Evolutionary conservation across 73 alveolate species (phyloP), one percentile per base, ranked within the genome.

Genomic region (Tetrahymena elliotti): DNA sequence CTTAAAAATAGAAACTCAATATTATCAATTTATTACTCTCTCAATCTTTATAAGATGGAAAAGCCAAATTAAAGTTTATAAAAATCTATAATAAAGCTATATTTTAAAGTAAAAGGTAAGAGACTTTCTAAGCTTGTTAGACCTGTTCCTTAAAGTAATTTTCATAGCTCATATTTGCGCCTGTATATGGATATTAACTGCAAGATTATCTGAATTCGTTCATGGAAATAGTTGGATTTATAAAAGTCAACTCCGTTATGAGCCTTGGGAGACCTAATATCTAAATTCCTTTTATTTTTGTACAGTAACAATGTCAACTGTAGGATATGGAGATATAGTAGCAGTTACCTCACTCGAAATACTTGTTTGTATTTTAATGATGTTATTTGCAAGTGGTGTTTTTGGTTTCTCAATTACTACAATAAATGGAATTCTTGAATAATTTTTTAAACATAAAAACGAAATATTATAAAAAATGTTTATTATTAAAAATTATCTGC

Each of bases 401-500:
- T 94, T 94, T 33, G 96, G 96, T 18, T 94, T 84, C 35, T 84
- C 96, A n/a, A 84, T 94, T 10, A 68, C 83, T 4, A 47, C 93
- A 16, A 94, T 94, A 15, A 94, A 94, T 22, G 84, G 93, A 31
- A 94, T 94, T 13, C 88, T 98, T 35, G 98, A 95, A 18, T 93
- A 97, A 38, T 94, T 97, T 52, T 97, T 94, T 53, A 95, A 96
- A 12, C 95, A 97, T 83, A 97, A 93, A 35, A 35, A 97, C 5
- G 96, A 96, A 22, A 96, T 97, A 34, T 83, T 96, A 94, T 96
- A 97, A 94, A 98, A 97, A 88, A 84, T 96, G 93, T 54, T 54
- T 54, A 31, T 54, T 5, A 54, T 54, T 3, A 54, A 54, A 54
- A 68, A 68, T 10, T 68, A 68, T 31, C 0, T 68, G 20, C 20